These are phyloP conservation scores for Oenanthe javanica DNA, from an alignment of 140 eudicot genomes.

Conservation along the genomic window DNA sequence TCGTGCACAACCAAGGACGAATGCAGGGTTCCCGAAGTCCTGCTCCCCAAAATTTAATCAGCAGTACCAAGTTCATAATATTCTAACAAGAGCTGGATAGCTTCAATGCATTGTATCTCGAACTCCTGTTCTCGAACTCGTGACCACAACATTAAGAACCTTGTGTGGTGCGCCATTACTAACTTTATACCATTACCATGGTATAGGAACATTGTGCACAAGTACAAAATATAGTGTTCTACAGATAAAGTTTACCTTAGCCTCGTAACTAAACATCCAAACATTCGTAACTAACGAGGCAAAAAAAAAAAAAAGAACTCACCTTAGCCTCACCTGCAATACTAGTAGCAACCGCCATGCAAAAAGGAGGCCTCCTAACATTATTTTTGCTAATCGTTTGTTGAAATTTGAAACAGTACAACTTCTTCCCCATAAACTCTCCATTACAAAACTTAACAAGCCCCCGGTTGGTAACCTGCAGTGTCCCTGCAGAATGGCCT, in stretches of 20 bases:
- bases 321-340: constrained; percentile 84
- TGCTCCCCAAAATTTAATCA: too few relatives aligned
- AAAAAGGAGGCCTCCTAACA: constrained; percentile 25
- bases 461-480: constrained; percentile 25
- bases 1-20: not conserved
- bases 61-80: not conserved
- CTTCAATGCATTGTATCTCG: not conserved
- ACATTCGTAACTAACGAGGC: not conserved
- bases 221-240: not conserved
- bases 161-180: too few relatives aligned
- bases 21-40: not conserved
- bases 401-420: constrained; percentile 22
- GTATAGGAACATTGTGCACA: not conserved
- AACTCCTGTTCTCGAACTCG: too few relatives aligned
- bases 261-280: not conserved
- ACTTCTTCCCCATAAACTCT: constrained; percentile 73
- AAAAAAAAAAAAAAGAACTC: constrained; percentile 12
- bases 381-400: constrained; percentile 21
- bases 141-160: not conserved
- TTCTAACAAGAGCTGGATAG: not conserved
- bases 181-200: too few relatives aligned
- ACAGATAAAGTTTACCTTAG: not conserved
- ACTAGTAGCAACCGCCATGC: constrained; percentile 64
- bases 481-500: constrained; percentile 20
- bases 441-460: constrained; percentile 44